Base-by-base conservation (phyloP, 2,329 filamentous ascomycete species). In the Penicillium corylophilum region DNA sequence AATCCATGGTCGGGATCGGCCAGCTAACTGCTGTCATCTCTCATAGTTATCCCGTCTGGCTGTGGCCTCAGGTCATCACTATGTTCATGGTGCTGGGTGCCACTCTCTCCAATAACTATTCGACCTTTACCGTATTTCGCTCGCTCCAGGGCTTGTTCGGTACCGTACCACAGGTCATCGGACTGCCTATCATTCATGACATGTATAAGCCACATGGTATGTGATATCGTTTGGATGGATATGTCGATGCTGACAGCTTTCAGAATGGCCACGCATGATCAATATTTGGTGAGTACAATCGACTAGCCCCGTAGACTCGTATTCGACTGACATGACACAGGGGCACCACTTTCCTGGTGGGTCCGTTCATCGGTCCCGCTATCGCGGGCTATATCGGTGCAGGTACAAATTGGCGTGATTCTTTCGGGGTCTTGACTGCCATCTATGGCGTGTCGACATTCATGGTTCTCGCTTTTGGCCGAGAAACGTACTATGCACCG, bases 41-140 rank as follows among this genome's bases (percentile, higher is more conserved):
- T 52, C 48, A n/a, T 22, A 71, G 74, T 36, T 68, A 73, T 18
- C 74, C 74, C 1, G 62, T 75, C 35, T 72, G 73, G 67, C 62
- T 76, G 36, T 77, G 72, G 73, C 67, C 72, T 2, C 71, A 73
- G 44, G 47, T 73, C 3, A 60, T 73, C 38, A 68, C 71, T 4
- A 67, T 69, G 54, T 63, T 70, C 35, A 72, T 74, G 57, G 67
- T 76, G 4, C 52, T 73, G 9, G 74, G 74, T 1, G 68, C 70
- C 4, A 65, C 71, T 1, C 65, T 74, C 23, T 73, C 74, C 1
- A 64, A 69, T 28, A 62, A 67, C 29, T 77, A 66, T 48, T 63
- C 64, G 5, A 66, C 66, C n/a, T 77, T 75, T 52, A 73, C 72
- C 1, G 61, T 68, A 7, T 73, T 70, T 51, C 67, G 71, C 20